These are phyloP conservation scores for Neurospora discreta DNA, from an alignment of 495 filamentous ascomycete species.

Conservation along the genomic window DNA sequence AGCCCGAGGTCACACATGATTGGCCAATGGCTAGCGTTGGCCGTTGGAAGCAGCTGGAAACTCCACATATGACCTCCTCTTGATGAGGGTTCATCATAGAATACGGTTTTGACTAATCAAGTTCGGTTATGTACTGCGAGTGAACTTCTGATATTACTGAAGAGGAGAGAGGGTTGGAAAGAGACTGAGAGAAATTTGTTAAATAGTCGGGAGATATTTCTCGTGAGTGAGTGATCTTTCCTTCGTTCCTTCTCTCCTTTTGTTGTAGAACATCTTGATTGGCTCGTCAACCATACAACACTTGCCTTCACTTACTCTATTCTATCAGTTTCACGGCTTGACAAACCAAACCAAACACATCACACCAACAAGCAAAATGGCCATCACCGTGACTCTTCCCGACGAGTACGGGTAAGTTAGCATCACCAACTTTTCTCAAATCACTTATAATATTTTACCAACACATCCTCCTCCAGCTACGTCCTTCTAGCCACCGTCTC, in stretches of 20 bases:
- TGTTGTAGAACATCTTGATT: background rate
- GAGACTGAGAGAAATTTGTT: background rate
- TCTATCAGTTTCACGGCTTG: background rate
- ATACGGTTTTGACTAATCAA: background rate
- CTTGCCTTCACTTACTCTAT: background rate
- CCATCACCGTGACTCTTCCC: conserved; percentile 17
- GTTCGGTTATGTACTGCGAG: background rate
- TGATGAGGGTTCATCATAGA: background rate
- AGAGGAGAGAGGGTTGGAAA: background rate
- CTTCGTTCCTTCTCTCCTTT: background rate
- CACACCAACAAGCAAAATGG: conserved; percentile 12
- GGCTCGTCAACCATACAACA: background rate
- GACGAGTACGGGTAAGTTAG: conserved; percentile 32
- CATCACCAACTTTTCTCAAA: background rate
- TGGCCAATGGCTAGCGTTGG: background rate
- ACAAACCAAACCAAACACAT: background rate
- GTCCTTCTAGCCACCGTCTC: conserved; percentile 51
- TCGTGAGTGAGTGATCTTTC: background rate
- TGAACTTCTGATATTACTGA: background rate
- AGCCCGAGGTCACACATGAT: background rate
- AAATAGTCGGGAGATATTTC: background rate
- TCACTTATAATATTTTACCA: background rate
- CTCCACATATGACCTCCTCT: background rate
- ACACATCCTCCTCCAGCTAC: conserved; percentile 21
- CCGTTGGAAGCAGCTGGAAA: background rate